A percentile compares a stretch with the other conserved stretches of the same genome.
These are phyloP conservation scores for Eudorina sp. DNA, from an alignment of 139 green algal genomes.

Conservation along the genomic window DNA sequence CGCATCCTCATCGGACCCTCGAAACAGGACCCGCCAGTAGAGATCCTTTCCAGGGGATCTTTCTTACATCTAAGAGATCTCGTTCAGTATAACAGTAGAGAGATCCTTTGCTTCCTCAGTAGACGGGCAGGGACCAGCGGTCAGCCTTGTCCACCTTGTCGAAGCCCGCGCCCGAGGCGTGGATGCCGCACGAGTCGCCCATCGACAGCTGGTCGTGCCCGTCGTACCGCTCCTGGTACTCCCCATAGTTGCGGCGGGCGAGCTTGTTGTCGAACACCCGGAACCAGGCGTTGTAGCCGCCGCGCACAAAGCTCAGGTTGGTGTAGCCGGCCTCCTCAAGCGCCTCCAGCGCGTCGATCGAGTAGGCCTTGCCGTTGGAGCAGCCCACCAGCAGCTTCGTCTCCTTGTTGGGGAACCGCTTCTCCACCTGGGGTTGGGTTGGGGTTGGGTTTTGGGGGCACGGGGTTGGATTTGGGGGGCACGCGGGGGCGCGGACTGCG, in stretches of 20 bases:
- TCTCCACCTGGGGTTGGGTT: constrained; percentile 78
- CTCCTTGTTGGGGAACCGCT: constrained; percentile 82
- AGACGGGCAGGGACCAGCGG: constrained; percentile 39
- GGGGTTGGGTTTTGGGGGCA: no score
- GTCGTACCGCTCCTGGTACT: constrained; percentile 71
- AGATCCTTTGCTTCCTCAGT: neutral
- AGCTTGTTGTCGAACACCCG: constrained; percentile 74
- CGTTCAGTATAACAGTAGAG: neutral
- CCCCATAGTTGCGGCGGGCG: constrained; percentile 57
- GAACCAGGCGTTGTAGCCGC: constrained; percentile 89
- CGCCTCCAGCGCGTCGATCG: constrained; percentile 82
- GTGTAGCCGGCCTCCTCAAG: constrained; percentile 88
- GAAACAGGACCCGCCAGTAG: no score
- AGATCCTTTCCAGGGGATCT: neutral
- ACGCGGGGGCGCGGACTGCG: no score
- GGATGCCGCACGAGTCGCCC: constrained; percentile 77
- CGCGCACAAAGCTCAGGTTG: constrained; percentile 81
- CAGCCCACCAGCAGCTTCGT: constrained; percentile 82
- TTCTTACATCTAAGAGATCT: neutral
- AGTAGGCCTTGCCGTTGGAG: constrained; percentile 83
- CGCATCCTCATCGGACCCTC: no score
- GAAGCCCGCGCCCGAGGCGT: constrained; percentile 69
- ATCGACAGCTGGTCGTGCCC: constrained; percentile 35
- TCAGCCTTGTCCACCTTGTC: constrained; percentile 52
- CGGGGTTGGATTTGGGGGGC: no score